A percentile compares a stretch with the other conserved stretches of the same genome.
Conservation (phyloP, 83 land plant species). For the Thuja plicata region DNA sequence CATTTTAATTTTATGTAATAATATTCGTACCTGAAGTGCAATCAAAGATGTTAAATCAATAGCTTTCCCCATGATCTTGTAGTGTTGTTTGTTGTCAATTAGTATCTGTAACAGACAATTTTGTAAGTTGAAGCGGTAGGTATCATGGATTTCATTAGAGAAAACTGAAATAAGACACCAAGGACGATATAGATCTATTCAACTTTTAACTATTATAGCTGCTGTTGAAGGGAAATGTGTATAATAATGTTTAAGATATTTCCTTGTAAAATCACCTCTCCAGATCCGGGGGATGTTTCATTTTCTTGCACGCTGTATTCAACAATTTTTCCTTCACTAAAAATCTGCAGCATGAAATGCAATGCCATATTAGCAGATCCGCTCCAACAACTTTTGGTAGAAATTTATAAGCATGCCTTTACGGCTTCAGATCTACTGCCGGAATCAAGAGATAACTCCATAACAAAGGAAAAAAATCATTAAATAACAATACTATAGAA, state of each 20-base stretch:
- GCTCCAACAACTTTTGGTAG: background rate
- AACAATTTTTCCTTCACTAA: conserved; percentile 74
- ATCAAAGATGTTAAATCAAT: conserved; percentile 80
- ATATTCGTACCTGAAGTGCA: conserved; percentile 40
- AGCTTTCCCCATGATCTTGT: conserved; percentile 69
- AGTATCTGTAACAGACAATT: conserved; percentile 44
- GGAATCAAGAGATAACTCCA: background rate
- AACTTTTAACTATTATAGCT: background rate
- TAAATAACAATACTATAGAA: background rate
- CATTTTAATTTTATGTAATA: background rate
- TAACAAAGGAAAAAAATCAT: background rate
- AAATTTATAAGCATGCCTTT: background rate
- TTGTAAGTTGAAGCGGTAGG: background rate
- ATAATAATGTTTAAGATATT: background rate
- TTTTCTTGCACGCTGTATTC: conserved; percentile 76
- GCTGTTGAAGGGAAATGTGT: background rate
- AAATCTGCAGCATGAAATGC: conserved; percentile 40
- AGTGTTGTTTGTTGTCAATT: conserved; percentile 85
- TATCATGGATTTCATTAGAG: background rate
- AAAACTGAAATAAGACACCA: background rate
- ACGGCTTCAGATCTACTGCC: background rate
- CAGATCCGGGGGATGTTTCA: conserved; percentile 50
- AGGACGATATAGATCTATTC: background rate
- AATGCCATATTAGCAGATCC: background rate
- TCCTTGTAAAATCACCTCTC: conserved; percentile 50